Evolutionary conservation across 1,284 basidiomycete species (phyloP).

Genomic region (Trichosporon sp.): DNA sequence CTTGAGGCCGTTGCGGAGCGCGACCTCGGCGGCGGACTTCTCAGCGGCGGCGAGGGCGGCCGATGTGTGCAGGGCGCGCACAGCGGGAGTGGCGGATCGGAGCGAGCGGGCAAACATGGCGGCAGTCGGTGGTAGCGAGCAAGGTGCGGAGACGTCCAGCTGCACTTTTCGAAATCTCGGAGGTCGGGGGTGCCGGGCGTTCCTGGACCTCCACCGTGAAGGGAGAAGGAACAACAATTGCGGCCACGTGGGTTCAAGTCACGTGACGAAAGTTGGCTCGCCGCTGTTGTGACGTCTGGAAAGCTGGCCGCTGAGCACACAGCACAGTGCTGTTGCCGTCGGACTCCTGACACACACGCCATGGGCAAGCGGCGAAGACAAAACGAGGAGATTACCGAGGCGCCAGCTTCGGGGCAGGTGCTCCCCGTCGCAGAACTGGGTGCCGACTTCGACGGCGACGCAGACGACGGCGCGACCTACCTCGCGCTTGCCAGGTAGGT

Average conservation of each 20-base stretch:
- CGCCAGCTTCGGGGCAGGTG: constrained; percentile 18
- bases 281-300: background rate
- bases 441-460: constrained; percentile 34
- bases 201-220: no score
- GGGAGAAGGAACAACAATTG: no score
- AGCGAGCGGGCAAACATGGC: constrained; percentile 24
- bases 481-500: constrained; percentile 38
- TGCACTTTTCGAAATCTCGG: constrained; percentile 6
- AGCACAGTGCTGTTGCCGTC: background rate
- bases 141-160: background rate
- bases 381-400: constrained; percentile 12
- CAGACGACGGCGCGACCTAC: constrained; percentile 36
- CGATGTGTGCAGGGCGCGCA: constrained; percentile 24
- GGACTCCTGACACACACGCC: background rate
- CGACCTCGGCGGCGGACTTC: constrained; percentile 25
- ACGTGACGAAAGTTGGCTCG: background rate
- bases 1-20: constrained; percentile 43
- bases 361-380: background rate
- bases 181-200: constrained; percentile 7
- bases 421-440: constrained; percentile 36
- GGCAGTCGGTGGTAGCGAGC: background rate
- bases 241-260: background rate
- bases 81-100: background rate
- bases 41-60: constrained; percentile 12
- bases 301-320: background rate